These are phyloP conservation scores for Nemania bipapillata DNA, from an alignment of 2,329 filamentous ascomycete genomes.

Conservation along the genomic window DNA sequence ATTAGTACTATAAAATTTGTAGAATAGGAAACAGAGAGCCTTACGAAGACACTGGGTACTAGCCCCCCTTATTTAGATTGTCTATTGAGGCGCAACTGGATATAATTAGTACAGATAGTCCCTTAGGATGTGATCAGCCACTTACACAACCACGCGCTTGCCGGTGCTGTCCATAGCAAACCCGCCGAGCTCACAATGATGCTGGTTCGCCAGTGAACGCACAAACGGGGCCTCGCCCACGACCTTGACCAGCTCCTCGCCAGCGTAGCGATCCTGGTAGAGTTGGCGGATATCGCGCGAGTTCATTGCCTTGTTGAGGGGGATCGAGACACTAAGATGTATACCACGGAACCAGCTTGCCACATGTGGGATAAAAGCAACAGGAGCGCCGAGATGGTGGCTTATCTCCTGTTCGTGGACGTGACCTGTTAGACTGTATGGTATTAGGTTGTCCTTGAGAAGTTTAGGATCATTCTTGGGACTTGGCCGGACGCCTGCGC, in stretches of 20 bases:
- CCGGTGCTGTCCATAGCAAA: constrained; percentile 92
- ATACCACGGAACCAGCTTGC: constrained; percentile 95
- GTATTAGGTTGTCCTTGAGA: constrained; percentile 86
- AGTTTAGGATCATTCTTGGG: constrained; percentile 91
- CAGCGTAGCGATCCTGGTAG: constrained; percentile 95
- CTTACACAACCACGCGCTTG: constrained; percentile 83
- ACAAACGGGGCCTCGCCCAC: constrained; percentile 87
- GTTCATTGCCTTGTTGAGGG: constrained; percentile 84
- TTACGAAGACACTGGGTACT: constrained; percentile 91
- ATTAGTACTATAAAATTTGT: constrained; percentile 49
- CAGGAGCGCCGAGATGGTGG: constrained; percentile 75
- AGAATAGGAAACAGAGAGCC: constrained; percentile 54
- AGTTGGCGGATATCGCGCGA: constrained; percentile 92
- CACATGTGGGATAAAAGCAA: constrained; percentile 86
- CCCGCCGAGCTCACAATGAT: constrained; percentile 91
- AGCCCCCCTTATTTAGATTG: constrained; percentile 89
- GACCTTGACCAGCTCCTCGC: constrained; percentile 94
- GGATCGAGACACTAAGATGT: constrained; percentile 88
- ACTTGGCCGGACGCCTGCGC: constrained; percentile 91
- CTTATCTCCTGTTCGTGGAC: constrained; percentile 94
- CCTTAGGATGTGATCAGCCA: not conserved
- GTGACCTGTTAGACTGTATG: constrained; percentile 91
- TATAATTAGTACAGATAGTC: constrained; percentile 3
- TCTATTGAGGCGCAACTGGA: constrained; percentile 82
- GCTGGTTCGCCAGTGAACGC: constrained; percentile 83